phyloP scores from a whole-genome alignment of 257 asterid genomes.

The Schizonepeta tenuifolia region DNA sequence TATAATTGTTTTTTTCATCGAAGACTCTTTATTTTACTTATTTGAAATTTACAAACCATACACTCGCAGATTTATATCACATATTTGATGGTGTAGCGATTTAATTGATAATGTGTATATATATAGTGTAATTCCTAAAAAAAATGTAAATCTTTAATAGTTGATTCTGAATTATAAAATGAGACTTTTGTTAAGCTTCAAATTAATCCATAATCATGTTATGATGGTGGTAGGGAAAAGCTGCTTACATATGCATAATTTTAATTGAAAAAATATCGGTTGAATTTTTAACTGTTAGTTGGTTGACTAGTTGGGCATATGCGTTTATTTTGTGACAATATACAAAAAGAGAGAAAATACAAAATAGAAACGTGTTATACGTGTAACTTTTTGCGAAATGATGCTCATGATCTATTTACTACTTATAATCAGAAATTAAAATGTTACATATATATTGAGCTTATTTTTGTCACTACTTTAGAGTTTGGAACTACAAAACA shows the following conservation, averaged over 20 bases:
- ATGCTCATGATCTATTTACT: background rate
- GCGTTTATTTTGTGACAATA: background rate
- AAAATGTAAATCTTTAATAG: too few relatives aligned
- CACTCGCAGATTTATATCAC: too few relatives aligned
- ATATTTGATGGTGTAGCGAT: too few relatives aligned
- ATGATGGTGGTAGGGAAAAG: slow-evolving; percentile 5
- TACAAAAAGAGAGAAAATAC: too few relatives aligned
- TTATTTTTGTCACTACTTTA: background rate
- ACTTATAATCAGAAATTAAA: background rate
- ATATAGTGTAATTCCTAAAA: too few relatives aligned
- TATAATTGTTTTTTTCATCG: too few relatives aligned
- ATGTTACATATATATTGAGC: background rate
- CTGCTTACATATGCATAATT: slow-evolving; percentile 7
- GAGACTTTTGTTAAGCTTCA: too few relatives aligned
- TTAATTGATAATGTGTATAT: too few relatives aligned
- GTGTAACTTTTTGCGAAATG: background rate
- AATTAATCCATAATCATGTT: background rate
- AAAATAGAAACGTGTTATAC: slow-evolving; percentile 8
- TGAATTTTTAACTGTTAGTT: background rate
- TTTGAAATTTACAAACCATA: too few relatives aligned
- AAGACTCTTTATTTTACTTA: too few relatives aligned
- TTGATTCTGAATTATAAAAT: too few relatives aligned
- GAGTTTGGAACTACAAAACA: background rate
- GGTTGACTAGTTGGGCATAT: slow-evolving; percentile 28
- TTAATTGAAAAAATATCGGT: background rate